Percentiles rank a stretch among this genome's conserved stretches.
Conservation (phyloP, 805 yeast genomes). For the Lipomyces yamadae region DNA sequence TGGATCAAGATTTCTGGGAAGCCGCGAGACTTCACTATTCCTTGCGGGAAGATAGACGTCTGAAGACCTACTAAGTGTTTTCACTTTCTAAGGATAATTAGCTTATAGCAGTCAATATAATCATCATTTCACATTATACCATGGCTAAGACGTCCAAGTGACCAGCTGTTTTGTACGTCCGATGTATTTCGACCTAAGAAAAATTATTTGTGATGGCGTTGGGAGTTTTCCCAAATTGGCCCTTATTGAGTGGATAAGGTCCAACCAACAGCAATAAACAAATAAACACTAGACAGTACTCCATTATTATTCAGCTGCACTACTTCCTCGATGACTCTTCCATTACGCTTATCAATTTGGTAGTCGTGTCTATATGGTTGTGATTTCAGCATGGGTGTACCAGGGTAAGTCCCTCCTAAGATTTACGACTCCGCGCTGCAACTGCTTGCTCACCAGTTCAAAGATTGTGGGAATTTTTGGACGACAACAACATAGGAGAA, state of each 20-base stretch:
- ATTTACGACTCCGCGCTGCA: not conserved
- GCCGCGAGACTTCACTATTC: constrained; percentile 82
- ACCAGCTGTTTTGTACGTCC: not conserved
- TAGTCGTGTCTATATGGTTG: not conserved
- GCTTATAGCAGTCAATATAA: not conserved
- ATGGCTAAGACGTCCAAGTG: not conserved
- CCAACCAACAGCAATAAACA: no score
- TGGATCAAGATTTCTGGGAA: constrained; percentile 90
- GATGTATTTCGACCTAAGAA: not conserved
- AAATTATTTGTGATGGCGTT: not conserved
- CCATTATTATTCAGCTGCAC: not conserved
- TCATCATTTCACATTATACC: constrained; percentile 3
- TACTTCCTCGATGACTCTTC: not conserved
- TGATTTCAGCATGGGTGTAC: constrained; percentile 11
- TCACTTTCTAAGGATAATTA: constrained; percentile 61
- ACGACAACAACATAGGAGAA: constrained; percentile 9
- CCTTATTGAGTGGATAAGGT: not conserved
- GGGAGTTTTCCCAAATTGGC: not conserved
- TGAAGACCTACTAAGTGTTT: constrained; percentile 85
- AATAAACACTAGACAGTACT: no score
- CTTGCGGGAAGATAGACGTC: constrained; percentile 92
- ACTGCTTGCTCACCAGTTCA: not conserved
- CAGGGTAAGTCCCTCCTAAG: constrained; percentile 12
- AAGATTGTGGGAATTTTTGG: constrained; percentile 17
- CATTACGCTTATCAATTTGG: not conserved